Evolutionary conservation across 192 early-diverging fungal genomes (phyloP).

Genomic region (Rhizophagus sp.): DNA sequence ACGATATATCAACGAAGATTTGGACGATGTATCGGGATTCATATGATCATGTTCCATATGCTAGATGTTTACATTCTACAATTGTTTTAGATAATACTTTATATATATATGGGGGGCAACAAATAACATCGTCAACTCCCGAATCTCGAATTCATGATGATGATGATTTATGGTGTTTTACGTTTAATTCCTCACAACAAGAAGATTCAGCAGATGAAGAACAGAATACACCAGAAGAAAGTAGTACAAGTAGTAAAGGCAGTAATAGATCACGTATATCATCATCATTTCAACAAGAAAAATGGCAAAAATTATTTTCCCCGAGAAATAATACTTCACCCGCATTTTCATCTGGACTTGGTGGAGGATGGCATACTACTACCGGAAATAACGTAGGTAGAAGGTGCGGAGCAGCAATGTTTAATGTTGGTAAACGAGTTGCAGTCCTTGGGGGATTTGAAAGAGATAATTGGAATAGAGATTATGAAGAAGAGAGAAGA

Average conservation of each 20-base stretch:
- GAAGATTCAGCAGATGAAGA: background rate
- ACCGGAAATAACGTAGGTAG: slow-evolving; percentile 12
- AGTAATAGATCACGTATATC: slow-evolving; percentile 1
- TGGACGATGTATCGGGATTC: background rate
- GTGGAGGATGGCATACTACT: background rate
- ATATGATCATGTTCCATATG: background rate
- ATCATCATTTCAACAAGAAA: slow-evolving; percentile 3
- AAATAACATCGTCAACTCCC: background rate
- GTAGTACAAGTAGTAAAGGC: background rate
- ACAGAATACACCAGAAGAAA: background rate
- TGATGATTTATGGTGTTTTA: slow-evolving; percentile 16
- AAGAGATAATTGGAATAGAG: slow-evolving; percentile 2
- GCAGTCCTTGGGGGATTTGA: slow-evolving; percentile 16
- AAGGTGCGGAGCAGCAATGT: slow-evolving; percentile 21
- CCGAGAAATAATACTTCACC: background rate
- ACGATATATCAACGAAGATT: background rate
- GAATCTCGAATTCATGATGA: slow-evolving; percentile 11
- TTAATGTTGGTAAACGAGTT: background rate
- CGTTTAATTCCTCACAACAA: background rate
- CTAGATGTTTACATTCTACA: background rate
- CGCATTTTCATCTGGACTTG: background rate
- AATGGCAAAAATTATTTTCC: slow-evolving; percentile 14
- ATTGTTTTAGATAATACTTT: background rate
- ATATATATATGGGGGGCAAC: slow-evolving; percentile 4
- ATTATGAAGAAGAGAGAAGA: background rate